Conservation (phyloP, 2,329 filamentous ascomycete genomes). For the Alternaria sp. region DNA sequence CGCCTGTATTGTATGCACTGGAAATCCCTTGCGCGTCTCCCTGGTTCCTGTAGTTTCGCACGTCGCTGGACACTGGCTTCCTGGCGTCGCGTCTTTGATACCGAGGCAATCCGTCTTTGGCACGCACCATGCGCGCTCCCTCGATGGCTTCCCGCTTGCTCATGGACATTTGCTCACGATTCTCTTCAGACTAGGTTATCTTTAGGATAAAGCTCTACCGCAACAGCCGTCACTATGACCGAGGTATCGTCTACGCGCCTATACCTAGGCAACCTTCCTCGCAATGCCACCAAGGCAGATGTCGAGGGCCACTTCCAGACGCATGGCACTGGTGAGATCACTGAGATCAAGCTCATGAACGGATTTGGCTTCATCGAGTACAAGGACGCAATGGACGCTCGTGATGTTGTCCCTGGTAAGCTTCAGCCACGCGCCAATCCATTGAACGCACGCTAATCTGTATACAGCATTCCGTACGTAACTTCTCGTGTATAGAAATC, state of each 20-base stretch:
- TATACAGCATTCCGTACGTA: conserved; percentile 64
- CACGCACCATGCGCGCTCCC: conserved; percentile 33
- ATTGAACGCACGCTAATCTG: conserved; percentile 33
- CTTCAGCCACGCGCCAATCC: conserved; percentile 21
- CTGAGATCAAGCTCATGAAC: conserved; percentile 99
- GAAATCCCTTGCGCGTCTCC: conserved; percentile 27
- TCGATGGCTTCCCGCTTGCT: conserved; percentile 33
- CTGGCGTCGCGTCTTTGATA: conserved; percentile 24
- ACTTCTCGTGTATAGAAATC: conserved; percentile 15
- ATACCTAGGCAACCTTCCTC: conserved; percentile 97
- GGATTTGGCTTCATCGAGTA: conserved; percentile 99
- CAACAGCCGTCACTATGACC: conserved; percentile 62
- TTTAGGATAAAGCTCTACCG: conserved; percentile 24
- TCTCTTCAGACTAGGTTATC: conserved; percentile 45
- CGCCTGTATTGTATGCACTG: conserved; percentile 34
- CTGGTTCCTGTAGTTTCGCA: conserved; percentile 38
- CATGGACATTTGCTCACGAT: conserved; percentile 45
- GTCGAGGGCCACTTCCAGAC: conserved; percentile 94
- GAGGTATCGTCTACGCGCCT: conserved; percentile 95
- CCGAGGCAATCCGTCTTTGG: conserved; percentile 26
- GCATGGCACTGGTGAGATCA: conserved; percentile 96
- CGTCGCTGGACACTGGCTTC: conserved; percentile 35
- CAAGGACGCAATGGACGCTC: conserved; percentile 96
- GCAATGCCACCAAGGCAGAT: conserved; percentile 95
- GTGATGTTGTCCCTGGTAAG: conserved; percentile 97